Base-by-base conservation (phyloP, 2,329 filamentous ascomycete genomes). In the Monilinia polystroma region DNA sequence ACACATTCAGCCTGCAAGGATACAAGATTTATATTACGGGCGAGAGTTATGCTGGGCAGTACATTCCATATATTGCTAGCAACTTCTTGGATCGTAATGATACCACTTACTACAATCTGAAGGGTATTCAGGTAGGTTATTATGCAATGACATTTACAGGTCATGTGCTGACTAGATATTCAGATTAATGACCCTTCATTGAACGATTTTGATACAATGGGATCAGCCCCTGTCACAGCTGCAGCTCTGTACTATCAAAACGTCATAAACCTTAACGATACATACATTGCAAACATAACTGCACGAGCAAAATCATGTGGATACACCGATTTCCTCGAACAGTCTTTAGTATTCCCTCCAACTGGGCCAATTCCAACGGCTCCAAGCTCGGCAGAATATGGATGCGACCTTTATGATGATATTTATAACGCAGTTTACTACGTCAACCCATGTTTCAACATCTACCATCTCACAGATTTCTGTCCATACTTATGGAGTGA, bases 21-120 rank as follows among this genome's bases (percentile, higher is more conserved):
- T 82, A 80, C 68, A 86, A 87, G 72, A 79, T 88, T n/a, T 90
- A 86, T 73, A 82, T 90, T 69, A 81, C 85, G 14, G 87, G 87
- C 11, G 87, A 89, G 75, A 83, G 79, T n/a, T 88, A 85, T 73
- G 86, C 83, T 7, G 85, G 85, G 70, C 78, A 74, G 80, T 76
- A 75, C 45, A 71, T 76, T 23, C 75, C 75, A 11, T 76, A 76
- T 23, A 76, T 90, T 79, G 79, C 88, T 66, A 81, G 84, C 67
- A 78, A 79, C 56, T 84, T 83, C 70, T 77, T 83, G 67, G 77
- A 76, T 41, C 68, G 64, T 18, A 72, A 87, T 23, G 81, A 90
- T 73, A 83, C 77, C 2, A 79, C 77, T 23, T 84, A 87, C 75
- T 89, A 85, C 75, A 82, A 89, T 71, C 77, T 89, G 18, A 80